phyloP scores from a whole-genome alignment of 164 flowering plant species.

The Chimonanthus praecox region DNA sequence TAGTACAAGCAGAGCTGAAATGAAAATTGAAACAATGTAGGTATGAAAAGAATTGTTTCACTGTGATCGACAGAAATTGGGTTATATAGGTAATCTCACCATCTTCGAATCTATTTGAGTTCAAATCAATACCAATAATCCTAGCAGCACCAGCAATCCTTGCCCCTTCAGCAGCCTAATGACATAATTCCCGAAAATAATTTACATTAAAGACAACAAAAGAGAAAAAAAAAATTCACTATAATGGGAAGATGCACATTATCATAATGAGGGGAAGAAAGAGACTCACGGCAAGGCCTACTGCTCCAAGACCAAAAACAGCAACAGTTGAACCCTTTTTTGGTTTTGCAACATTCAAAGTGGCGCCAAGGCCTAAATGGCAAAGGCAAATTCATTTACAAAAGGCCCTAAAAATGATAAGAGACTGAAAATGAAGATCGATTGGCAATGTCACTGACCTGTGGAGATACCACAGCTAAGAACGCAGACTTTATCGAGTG shows the following conservation, averaged over 20 bases:
- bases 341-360: constrained; percentile 83
- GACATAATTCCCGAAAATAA: neutral
- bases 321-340: constrained; percentile 53
- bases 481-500: constrained; percentile 68
- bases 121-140: constrained; percentile 76
- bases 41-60: neutral
- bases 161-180: constrained; percentile 78
- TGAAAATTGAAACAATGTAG: no score
- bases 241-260: no score
- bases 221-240: no score
- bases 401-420: neutral
- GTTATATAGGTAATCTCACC: constrained; percentile 25
- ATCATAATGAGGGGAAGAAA: neutral
- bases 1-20: no score
- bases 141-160: constrained; percentile 71
- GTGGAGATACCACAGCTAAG: constrained; percentile 72
- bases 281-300: constrained; percentile 66
- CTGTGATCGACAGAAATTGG: neutral
- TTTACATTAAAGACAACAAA: neutral
- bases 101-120: constrained; percentile 45
- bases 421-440: neutral
- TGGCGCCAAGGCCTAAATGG: constrained; percentile 60
- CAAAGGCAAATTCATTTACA: neutral
- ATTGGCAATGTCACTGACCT: constrained; percentile 7
- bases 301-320: constrained; percentile 77